Base-by-base conservation (phyloP, 345 rosid species). In the Linum trigynum region DNA sequence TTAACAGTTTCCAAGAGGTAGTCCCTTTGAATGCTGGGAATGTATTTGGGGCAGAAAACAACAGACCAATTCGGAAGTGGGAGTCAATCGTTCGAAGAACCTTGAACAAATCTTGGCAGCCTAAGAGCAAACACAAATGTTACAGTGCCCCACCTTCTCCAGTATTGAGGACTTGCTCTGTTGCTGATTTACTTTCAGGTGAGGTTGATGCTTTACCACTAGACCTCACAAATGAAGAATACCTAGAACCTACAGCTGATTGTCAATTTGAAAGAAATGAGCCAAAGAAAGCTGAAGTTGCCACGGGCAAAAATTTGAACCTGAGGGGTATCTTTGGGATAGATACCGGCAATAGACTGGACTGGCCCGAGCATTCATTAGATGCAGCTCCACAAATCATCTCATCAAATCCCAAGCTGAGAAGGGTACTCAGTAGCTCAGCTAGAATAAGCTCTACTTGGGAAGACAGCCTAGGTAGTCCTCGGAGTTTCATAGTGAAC, bases 1-100 rank as follows among this genome's bases (percentile, higher is more conserved):
- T 11, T 42, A 9, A n/a, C 74, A 95, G 99, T 66, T 89, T 95
- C 71, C 98, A 95, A 71, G 99, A 95, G 82, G 90, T 95, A 16
- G 99, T 95, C 67, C 98, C 99, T 42, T 59, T 95, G 84, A 95
- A 74, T 82, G 96, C 99, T 36, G 98, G 91, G 40, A 95, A 95
- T 61, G 94, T 95, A 23, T 77, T 95, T 4, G 99, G 99, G 65
- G 95, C 98, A 55, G 99, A 95, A 81, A 95, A 90, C 61, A 72
- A 62, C 72, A 78, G 85, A 67, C 99, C 98, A 8, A 95, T 95
- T 70, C 85, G 80, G 0, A 87, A 76, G 75, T 95, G 99, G 99
- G 99, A 95, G 76, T 84, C 89, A 39, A 76, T 87, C 74, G 89
- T 95, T 64, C 83, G 98, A 56, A 86, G 76, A 82, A 87, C 96